Percentiles rank a stretch among this genome's conserved stretches.
Conservation (phyloP, 2,329 filamentous ascomycete species). For the Cercospora sesami region DNA sequence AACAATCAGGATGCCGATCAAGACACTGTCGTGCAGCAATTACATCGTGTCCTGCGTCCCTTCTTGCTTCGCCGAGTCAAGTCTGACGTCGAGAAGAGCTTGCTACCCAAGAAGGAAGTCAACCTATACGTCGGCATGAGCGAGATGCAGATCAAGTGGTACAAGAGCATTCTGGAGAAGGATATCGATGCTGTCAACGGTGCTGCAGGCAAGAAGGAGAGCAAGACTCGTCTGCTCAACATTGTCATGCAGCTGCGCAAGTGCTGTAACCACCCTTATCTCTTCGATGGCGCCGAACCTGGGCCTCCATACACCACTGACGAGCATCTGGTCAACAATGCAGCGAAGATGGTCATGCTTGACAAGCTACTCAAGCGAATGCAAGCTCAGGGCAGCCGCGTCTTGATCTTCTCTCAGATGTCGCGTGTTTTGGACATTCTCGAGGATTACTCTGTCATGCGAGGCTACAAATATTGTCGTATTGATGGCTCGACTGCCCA, state of each 20-base stretch:
- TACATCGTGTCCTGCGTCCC: slow-evolving; percentile 87
- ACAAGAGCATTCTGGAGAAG: slow-evolving; percentile 97
- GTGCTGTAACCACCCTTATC: slow-evolving; percentile 97
- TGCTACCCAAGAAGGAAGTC: slow-evolving; percentile 94
- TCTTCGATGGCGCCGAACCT: slow-evolving; percentile 96
- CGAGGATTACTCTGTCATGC: slow-evolving; percentile 97
- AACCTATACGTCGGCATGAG: slow-evolving; percentile 98
- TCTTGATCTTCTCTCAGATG: slow-evolving; percentile 99
- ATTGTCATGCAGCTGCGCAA: slow-evolving; percentile 99
- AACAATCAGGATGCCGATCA: slow-evolving; percentile 86
- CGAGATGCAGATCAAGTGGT: slow-evolving; percentile 99
- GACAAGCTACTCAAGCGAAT: slow-evolving; percentile 86
- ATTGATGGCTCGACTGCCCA: slow-evolving; percentile 97
- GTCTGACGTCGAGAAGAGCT: slow-evolving; percentile 95
- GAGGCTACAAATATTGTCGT: slow-evolving; percentile 91
- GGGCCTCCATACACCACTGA: slow-evolving; percentile 98
- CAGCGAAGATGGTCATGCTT: slow-evolving; percentile 95
- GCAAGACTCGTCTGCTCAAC: slow-evolving; percentile 93
- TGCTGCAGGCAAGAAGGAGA: slow-evolving; percentile 92
- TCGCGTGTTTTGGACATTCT: slow-evolving; percentile 94
- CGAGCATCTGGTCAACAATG: slow-evolving; percentile 89
- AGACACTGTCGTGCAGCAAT: slow-evolving; percentile 91
- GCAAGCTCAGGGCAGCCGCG: slow-evolving; percentile 81
- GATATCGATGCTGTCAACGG: slow-evolving; percentile 99
- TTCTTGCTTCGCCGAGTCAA: slow-evolving; percentile 96